Evolutionary conservation across 2,329 filamentous ascomycete genomes (phyloP), one percentile per base, ranked within the genome.

Genomic region (Lasiodiplodia theobromae): DNA sequence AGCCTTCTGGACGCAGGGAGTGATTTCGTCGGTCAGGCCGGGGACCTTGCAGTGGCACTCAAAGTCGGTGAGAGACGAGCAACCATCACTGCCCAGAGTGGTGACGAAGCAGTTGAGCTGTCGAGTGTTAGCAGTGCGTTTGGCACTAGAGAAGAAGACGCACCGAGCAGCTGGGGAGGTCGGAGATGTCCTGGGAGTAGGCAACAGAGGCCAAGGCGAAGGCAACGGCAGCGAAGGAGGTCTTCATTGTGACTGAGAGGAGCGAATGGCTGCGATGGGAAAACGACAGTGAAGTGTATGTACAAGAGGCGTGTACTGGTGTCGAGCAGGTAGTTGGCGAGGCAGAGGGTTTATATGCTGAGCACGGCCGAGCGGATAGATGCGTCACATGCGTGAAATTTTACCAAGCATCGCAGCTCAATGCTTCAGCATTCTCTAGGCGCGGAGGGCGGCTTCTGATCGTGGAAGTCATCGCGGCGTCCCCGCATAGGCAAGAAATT

Each of bases 31-130:
- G 57, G 84, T 74, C 54, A 86, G 79, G 44, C 77, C 73, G 52
- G 82, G 76, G 75, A 83, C 82, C 73, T 80, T 73, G 77, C 83
- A 85, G 76, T 85, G 83, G 75, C 83, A 85, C 44, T 78, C 79
- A 74, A 85, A 86, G 77, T 86, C 83, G 70, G 77, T 80, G 40
- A 85, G 72, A 16, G 68, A 18, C n/a, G 76, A 71, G 78, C 84
- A 86, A 69, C 83, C 83, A 71, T 85, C 83, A 37, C 54, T 71
- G 66, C 68, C 69, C 51, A 86, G 76, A 47, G 82, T 78, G 16
- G 64, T 70, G 67, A 84, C 51, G 74, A 86, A 84, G 77, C 84
- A 86, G 71, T 71, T 72, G 18, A 85, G 71, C 84, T 85, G 69
- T n/a, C 51, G 21, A 47, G 67, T 71, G 75, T 75, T 77, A 76